Evolutionary conservation across 257 asterid species (phyloP), one percentile per base, ranked within the genome.

Genomic region (Nicotiana otophora): DNA sequence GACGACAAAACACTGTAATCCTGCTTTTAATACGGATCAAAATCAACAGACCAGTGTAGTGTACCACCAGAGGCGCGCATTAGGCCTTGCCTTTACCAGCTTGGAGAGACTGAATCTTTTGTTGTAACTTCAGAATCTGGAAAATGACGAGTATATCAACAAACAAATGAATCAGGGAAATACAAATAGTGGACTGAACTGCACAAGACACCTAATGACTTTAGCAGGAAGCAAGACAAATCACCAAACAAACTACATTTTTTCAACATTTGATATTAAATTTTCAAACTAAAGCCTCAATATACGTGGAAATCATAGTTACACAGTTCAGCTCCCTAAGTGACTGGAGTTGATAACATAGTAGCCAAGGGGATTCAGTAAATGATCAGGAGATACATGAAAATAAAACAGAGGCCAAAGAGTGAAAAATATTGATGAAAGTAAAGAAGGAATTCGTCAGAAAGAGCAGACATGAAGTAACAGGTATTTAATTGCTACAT

Each of bases 41-140:
- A 72, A 42, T 46, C 48, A 74, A 48, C 79, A 26, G 26, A 19
- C 79, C 39, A 7, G 8, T 74, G 79, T 34, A 28, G 26, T 26
- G 61, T 48, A 42, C 11, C 7, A 20, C 61, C 79, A 34, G 4
- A 7, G 26, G 61, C 17, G 4, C 20, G 4, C 39, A 63, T 87
- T 69, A 91, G 65, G 97, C 93, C 89, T 95, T 95, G 87, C 85
- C 94, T 85, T 94, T 95, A 57, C 99, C 96, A 55, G 98, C 94
- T 86, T 92, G 97, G 85, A 90, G 82, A 23, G 97, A 86, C 83
- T 94, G 97, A 57, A 94, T 87, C 91, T 91, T 91, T 87, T 95
- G 97, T 84, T 95, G 99, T 82, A 94, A 77, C 88, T 94, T 94
- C 75, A 88, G 75, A 77, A 92, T 89, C 98, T 94, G 91, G 86